phyloP scores from a whole-genome alignment of 495 filamentous ascomycete species.

The Hypoxylon cercidicola region DNA sequence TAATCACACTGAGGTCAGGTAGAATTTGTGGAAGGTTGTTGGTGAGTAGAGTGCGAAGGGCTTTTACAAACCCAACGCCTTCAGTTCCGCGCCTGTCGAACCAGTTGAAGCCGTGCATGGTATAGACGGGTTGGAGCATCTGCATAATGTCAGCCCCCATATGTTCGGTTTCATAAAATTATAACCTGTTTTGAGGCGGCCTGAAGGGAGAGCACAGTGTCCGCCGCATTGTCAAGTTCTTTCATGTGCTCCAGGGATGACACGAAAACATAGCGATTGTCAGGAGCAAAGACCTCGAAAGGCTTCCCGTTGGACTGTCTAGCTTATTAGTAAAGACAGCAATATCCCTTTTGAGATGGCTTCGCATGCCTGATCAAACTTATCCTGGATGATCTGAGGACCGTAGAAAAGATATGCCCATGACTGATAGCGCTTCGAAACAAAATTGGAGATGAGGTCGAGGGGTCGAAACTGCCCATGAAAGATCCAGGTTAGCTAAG shows the following conservation, averaged over 20 bases:
- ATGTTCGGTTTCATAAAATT: background rate
- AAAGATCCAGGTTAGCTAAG: too few species aligned
- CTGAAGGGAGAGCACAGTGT: slow-evolving; percentile 44
- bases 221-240: slow-evolving; percentile 41
- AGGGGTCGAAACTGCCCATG: too few species aligned
- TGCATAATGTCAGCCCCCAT: background rate
- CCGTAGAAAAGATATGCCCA: too few species aligned
- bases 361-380: too few species aligned
- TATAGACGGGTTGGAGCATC: slow-evolving; percentile 46
- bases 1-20: slow-evolving; percentile 16
- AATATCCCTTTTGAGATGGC: too few species aligned
- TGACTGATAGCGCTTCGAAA: too few species aligned
- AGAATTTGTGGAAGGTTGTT: slow-evolving; percentile 39
- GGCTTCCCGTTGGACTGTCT: slow-evolving; percentile 35
- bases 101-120: slow-evolving; percentile 47
- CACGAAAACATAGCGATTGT: slow-evolving; percentile 40
- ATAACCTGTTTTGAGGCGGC: slow-evolving; percentile 40
- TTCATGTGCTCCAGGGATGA: slow-evolving; percentile 41
- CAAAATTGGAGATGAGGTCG: too few species aligned
- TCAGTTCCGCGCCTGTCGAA: slow-evolving; percentile 33
- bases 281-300: slow-evolving; percentile 39
- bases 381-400: too few species aligned
- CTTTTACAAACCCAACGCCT: slow-evolving; percentile 41
- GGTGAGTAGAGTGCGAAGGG: slow-evolving; percentile 43
- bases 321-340: too few species aligned